Evolutionary conservation across 1,284 basidiomycete genomes (phyloP).

Genomic region (Phellinidium pouzarii): DNA sequence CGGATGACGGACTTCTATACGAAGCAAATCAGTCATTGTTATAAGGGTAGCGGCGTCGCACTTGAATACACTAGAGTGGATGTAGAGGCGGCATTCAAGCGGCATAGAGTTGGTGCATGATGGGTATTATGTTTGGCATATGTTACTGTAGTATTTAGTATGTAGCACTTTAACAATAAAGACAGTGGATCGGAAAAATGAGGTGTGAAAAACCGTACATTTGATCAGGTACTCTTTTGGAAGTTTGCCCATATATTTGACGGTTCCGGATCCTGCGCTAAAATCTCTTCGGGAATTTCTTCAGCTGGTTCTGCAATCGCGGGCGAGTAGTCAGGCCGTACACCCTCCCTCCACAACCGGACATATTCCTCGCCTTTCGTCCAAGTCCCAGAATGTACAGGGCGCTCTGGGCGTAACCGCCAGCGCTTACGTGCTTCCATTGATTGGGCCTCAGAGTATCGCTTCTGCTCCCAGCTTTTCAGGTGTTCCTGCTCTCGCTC

Average conservation of each 20-base stretch:
- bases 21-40: slow-evolving; percentile 70
- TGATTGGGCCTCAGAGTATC: slow-evolving; percentile 50
- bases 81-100: slow-evolving; percentile 70
- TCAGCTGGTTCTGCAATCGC: slow-evolving; percentile 31
- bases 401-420: slow-evolving; percentile 56
- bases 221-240: too few species aligned
- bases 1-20: slow-evolving; percentile 65
- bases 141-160: slow-evolving; percentile 15
- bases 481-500: slow-evolving; percentile 57
- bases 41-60: slow-evolving; percentile 59
- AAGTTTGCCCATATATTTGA: too few species aligned
- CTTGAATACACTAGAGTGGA: slow-evolving; percentile 75
- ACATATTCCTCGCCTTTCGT: slow-evolving; percentile 64
- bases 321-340: slow-evolving; percentile 57
- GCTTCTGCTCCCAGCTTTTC: slow-evolving; percentile 49
- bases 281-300: background rate
- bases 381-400: slow-evolving; percentile 43
- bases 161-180: slow-evolving; percentile 6
- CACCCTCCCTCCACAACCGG: slow-evolving; percentile 61
- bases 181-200: background rate
- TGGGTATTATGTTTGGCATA: slow-evolving; percentile 8
- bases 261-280: background rate
- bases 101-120: slow-evolving; percentile 36
- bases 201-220: background rate
- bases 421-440: slow-evolving; percentile 66